phyloP scores from a whole-genome alignment of 1,284 basidiomycete species.

The Trametes polyzona region DNA sequence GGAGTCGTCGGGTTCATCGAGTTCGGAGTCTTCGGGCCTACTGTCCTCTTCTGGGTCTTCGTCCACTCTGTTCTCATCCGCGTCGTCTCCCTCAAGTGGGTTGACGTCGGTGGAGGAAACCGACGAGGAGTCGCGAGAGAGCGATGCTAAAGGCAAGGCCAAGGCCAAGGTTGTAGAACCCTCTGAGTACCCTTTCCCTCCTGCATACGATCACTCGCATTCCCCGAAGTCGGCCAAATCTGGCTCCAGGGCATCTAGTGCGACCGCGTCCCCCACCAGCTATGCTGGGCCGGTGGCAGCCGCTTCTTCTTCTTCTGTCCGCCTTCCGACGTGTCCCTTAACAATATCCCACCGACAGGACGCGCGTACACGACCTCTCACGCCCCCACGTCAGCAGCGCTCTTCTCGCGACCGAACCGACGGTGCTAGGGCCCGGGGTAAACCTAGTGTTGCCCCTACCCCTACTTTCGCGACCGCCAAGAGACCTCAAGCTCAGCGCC shows the following conservation, averaged over 20 bases:
- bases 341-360: conserved; percentile 1
- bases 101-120: conserved; percentile 7
- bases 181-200: conserved; percentile 26
- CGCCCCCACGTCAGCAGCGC: background rate
- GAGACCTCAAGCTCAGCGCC: conserved; percentile 5
- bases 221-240: background rate
- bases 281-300: background rate
- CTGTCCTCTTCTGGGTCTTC: conserved; percentile 15
- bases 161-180: conserved; percentile 12
- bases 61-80: conserved; percentile 14
- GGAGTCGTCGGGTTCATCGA: background rate
- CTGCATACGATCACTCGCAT: background rate
- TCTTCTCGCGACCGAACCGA: background rate
- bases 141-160: conserved; percentile 15
- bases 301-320: background rate
- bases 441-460: background rate
- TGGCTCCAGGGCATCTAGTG: conserved; percentile 14
- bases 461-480: conserved; percentile 15
- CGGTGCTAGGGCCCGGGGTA: background rate
- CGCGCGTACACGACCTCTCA: background rate
- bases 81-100: conserved; percentile 9
- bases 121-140: conserved; percentile 1
- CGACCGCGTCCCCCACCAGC: conserved; percentile 17
- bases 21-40: conserved; percentile 10
- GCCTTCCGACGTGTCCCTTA: background rate